phyloP scores from a whole-genome alignment of 192 early-diverging fungal species.

The Phycomyces nitens region DNA sequence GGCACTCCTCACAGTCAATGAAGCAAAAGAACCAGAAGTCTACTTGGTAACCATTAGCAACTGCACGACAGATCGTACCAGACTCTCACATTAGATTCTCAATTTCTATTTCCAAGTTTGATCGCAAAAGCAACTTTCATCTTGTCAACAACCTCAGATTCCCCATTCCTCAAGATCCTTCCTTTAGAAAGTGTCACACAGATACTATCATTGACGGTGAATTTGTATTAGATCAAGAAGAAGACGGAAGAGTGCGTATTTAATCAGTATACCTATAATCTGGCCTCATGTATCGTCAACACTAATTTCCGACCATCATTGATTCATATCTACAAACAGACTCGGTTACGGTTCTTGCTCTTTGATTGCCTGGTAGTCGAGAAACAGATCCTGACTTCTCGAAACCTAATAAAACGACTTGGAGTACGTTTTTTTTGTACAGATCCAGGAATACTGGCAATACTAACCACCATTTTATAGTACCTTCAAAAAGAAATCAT shows the following conservation, averaged over 20 bases:
- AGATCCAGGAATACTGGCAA: neutral
- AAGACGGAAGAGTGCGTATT: constrained; percentile 46
- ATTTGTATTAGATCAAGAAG: constrained; percentile 73
- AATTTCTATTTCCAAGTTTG: constrained; percentile 47
- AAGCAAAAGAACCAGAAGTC: constrained; percentile 42
- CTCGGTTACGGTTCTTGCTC: constrained; percentile 46
- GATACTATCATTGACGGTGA: constrained; percentile 90
- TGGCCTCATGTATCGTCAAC: neutral
- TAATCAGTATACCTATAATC: neutral
- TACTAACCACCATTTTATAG: constrained; percentile 30
- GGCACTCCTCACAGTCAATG: constrained; percentile 47
- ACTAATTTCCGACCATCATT: neutral
- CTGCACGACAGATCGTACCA: no score
- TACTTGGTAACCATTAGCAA: constrained; percentile 43
- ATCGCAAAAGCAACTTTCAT: constrained; percentile 86
- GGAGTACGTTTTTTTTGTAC: constrained; percentile 50
- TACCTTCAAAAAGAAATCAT: constrained; percentile 63
- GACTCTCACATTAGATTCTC: no score
- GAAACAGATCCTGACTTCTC: constrained; percentile 52
- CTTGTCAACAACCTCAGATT: constrained; percentile 56
- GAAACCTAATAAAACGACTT: constrained; percentile 62
- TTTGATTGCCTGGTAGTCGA: constrained; percentile 74
- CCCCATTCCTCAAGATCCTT: constrained; percentile 47
- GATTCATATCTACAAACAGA: constrained; percentile 4
- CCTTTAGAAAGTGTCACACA: constrained; percentile 46